Percentiles rank a stretch among this genome's conserved stretches.
Conservation (phyloP, 2,329 filamentous ascomycete species). For the Thielaviopsis populi region DNA sequence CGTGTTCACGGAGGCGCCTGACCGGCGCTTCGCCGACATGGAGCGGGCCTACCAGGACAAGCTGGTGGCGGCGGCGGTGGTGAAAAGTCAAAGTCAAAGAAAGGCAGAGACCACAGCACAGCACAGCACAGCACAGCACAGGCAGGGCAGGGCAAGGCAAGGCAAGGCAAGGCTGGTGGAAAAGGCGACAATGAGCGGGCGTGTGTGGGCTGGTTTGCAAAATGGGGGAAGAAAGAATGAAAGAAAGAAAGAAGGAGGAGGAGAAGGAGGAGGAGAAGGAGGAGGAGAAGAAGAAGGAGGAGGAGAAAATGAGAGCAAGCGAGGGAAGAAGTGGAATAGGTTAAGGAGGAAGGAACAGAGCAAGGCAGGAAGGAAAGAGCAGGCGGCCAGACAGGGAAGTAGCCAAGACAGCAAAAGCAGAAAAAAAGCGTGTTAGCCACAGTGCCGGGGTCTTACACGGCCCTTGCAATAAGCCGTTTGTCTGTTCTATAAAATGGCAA, state of each 20-base stretch:
- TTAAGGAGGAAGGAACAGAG: slow-evolving; percentile 21
- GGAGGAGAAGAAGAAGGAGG: slow-evolving; percentile 20
- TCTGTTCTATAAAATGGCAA: background rate
- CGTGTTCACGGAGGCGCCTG: slow-evolving; percentile 47
- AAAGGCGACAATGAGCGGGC: background rate
- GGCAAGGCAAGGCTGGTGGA: background rate
- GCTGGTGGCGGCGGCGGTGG: slow-evolving; percentile 36
- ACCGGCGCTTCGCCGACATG: slow-evolving; percentile 43
- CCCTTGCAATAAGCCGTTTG: background rate
- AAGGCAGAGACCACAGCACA: background rate
- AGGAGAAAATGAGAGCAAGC: slow-evolving; percentile 10
- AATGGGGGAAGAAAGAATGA: background rate
- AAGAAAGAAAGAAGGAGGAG: slow-evolving; percentile 8
- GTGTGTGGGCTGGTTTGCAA: background rate
- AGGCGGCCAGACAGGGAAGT: slow-evolving; percentile 5
- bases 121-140: too few relatives aligned
- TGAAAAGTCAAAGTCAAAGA: background rate
- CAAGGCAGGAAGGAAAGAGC: slow-evolving; percentile 21
- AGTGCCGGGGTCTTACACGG: slow-evolving; percentile 5
- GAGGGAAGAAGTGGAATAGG: slow-evolving; percentile 7
- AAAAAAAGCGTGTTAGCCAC: slow-evolving; percentile 6
- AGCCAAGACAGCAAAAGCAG: slow-evolving; percentile 2
- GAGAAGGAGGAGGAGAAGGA: slow-evolving; percentile 17
- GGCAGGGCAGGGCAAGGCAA: too few relatives aligned
- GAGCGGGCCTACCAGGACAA: slow-evolving; percentile 50